Evolutionary conservation across 2,329 filamentous ascomycete species (phyloP).

Genomic region (Botrytis tulipae): DNA sequence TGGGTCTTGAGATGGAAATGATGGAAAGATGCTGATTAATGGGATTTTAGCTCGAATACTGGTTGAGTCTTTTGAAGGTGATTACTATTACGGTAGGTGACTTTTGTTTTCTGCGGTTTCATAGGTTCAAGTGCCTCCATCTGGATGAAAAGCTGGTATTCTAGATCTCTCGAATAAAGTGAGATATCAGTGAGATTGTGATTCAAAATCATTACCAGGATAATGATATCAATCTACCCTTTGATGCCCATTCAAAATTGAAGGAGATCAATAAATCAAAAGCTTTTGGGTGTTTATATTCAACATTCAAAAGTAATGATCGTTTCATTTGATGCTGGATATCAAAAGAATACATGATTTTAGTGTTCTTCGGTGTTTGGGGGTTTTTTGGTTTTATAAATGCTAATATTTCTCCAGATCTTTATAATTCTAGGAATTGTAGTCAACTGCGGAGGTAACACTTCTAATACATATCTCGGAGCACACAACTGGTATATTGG

Average conservation of each 20-base stretch:
- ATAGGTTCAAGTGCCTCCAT: not conserved
- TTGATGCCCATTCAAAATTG: not conserved
- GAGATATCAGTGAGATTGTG: not conserved
- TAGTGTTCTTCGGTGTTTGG: not conserved
- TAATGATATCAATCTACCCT: not conserved
- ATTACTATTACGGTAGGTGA: conserved; percentile 48
- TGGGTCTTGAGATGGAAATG: not conserved
- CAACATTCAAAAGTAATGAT: not conserved
- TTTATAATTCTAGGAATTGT: conserved; percentile 64
- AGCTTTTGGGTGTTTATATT: not conserved
- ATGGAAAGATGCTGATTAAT: not conserved
- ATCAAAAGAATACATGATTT: not conserved
- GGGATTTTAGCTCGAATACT: conserved; percentile 49
- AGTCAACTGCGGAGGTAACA: conserved; percentile 58
- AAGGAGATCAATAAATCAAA: not conserved
- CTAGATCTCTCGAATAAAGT: not conserved
- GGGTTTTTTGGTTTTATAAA: not conserved
- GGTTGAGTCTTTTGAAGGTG: conserved; percentile 55
- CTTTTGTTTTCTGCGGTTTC: not conserved
- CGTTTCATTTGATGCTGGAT: not conserved
- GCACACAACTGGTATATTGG: conserved; percentile 57
- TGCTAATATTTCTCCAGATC: conserved; percentile 40
- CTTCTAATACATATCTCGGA: conserved; percentile 54
- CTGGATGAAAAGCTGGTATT: not conserved
- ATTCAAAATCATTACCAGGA: not conserved